These are phyloP conservation scores for Paxillus involutus DNA, from an alignment of 768 basidiomycete genomes.

Conservation along the genomic window DNA sequence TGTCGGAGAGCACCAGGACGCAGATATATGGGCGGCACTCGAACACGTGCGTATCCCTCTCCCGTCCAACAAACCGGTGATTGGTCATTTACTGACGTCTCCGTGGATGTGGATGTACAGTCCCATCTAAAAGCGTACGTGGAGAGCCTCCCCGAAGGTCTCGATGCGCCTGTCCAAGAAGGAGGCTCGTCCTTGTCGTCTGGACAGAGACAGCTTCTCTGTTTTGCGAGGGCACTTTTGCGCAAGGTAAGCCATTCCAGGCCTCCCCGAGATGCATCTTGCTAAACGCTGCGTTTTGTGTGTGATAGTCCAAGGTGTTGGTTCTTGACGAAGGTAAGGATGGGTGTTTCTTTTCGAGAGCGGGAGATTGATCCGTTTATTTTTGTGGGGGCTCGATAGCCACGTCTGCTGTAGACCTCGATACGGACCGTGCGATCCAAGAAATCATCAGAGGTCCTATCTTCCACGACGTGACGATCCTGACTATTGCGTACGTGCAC, in stretches of 20 bases:
- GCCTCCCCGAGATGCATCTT: neutral
- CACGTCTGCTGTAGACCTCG: conserved; percentile 87
- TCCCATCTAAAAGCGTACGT: conserved; percentile 70
- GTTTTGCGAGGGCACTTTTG: conserved; percentile 83
- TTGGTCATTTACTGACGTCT: neutral
- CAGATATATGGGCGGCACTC: conserved; percentile 85
- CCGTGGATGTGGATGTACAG: conserved; percentile 27
- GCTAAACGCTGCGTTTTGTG: conserved; percentile 3
- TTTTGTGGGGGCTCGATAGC: conserved; percentile 39
- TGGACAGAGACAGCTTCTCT: conserved; percentile 86
- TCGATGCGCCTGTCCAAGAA: conserved; percentile 75
- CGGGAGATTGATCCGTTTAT: neutral
- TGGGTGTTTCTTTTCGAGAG: neutral
- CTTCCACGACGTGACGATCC: conserved; percentile 76
- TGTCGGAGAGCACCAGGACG: conserved; percentile 68
- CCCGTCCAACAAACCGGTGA: neutral
- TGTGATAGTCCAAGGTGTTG: conserved; percentile 69
- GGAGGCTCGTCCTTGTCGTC: conserved; percentile 80
- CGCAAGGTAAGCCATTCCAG: conserved; percentile 51
- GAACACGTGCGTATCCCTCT: conserved; percentile 46
- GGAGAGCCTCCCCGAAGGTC: conserved; percentile 59
- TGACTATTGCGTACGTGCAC: conserved; percentile 76
- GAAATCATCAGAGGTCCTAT: conserved; percentile 80
- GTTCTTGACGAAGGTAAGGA: conserved; percentile 86
- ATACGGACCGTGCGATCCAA: conserved; percentile 88